Evolutionary conservation across 306 rosid species (phyloP).

Genomic region (Citrullus mucosospermus): DNA sequence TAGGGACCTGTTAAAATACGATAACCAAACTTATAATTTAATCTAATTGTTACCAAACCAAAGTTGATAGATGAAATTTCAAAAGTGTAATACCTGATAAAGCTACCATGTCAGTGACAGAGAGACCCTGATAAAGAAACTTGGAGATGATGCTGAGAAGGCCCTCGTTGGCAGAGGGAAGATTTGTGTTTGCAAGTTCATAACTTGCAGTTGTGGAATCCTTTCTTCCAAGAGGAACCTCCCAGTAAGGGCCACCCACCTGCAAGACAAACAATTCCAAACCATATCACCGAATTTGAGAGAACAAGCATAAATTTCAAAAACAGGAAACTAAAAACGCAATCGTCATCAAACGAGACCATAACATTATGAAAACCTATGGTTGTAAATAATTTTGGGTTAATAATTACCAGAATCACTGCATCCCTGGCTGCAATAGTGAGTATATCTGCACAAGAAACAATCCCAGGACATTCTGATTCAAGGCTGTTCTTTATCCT

Average conservation of each 20-base stretch:
- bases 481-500: slow-evolving; percentile 68
- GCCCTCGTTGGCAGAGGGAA: slow-evolving; percentile 51
- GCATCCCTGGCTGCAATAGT: slow-evolving; percentile 99
- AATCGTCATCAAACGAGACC: too few species aligned
- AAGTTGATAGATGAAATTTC: not conserved
- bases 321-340: not conserved
- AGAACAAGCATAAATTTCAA: not conserved
- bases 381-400: not conserved
- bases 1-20: not conserved
- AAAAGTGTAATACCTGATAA: slow-evolving; percentile 39
- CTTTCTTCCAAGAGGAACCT: slow-evolving; percentile 92
- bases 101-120: slow-evolving; percentile 77
- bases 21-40: not conserved
- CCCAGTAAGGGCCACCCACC: slow-evolving; percentile 99
- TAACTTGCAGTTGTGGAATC: slow-evolving; percentile 57
- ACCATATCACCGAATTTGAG: not conserved
- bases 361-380: not conserved
- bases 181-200: slow-evolving; percentile 46
- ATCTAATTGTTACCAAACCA: not conserved
- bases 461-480: slow-evolving; percentile 81
- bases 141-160: slow-evolving; percentile 53
- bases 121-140: slow-evolving; percentile 73
- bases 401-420: slow-evolving; percentile 52
- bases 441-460: slow-evolving; percentile 92
- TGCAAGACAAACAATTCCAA: slow-evolving; percentile 7